Evolutionary conservation across 1,284 basidiomycete genomes (phyloP).

Genomic region (Puccinia triticina): DNA sequence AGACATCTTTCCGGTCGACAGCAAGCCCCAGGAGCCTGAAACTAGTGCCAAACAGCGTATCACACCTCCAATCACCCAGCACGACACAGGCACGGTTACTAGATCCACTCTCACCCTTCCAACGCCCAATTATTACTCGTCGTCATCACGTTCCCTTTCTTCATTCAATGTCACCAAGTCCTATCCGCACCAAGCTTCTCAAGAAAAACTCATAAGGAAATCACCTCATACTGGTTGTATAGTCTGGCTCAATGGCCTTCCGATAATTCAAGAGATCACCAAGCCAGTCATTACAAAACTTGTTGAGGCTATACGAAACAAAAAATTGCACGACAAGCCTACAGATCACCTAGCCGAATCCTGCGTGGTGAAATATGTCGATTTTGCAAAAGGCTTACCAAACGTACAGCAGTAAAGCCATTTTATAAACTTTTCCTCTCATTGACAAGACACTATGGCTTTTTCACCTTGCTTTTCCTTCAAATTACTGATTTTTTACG

Average conservation of each 20-base stretch:
- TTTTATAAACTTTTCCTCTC: not conserved
- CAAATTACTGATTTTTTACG: no score
- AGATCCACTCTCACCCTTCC: not conserved
- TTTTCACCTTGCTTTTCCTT: not conserved
- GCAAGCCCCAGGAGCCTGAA: not conserved
- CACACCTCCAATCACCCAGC: not conserved
- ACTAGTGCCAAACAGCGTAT: not conserved
- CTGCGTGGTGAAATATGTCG: not conserved
- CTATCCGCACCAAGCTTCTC: not conserved
- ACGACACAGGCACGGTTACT: not conserved
- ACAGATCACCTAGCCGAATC: not conserved
- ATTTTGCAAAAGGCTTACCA: slow-evolving; percentile 9
- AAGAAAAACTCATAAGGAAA: not conserved
- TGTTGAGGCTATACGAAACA: not conserved
- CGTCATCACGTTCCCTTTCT: not conserved
- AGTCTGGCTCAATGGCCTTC: slow-evolving; percentile 17
- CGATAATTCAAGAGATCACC: slow-evolving; percentile 3
- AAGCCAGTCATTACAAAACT: not conserved
- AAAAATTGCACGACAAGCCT: not conserved
- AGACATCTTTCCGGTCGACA: not conserved
- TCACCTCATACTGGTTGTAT: slow-evolving; percentile 1
- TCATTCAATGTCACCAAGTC: not conserved
- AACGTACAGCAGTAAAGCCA: not conserved
- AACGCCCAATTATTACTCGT: not conserved
- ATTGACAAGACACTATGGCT: not conserved